Percentiles rank a stretch among this genome's conserved stretches.
Conservation (phyloP, 1,139 yeast species). For the Lodderomyces jiufengensis region DNA sequence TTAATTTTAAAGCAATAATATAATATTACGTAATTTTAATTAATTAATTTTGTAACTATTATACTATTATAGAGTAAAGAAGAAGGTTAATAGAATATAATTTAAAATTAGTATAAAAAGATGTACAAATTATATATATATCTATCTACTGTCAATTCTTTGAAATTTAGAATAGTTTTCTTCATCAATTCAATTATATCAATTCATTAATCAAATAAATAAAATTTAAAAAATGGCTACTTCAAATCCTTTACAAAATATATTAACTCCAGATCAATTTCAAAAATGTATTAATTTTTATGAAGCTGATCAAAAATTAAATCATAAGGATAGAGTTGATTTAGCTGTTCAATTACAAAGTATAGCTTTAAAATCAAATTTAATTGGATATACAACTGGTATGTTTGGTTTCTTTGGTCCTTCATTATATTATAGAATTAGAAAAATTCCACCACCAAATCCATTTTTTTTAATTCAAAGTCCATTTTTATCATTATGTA, state of each 20-base stretch:
- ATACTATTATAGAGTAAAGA: too few relatives aligned
- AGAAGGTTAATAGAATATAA: too few relatives aligned
- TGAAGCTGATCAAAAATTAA: slow-evolving; percentile 39
- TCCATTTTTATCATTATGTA: slow-evolving; percentile 33
- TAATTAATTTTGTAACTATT: not conserved
- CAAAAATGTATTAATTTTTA: slow-evolving; percentile 38
- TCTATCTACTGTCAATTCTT: too few relatives aligned
- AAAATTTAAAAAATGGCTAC: not conserved
- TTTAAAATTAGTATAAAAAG: too few relatives aligned
- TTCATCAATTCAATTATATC: too few relatives aligned
- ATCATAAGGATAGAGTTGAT: slow-evolving; percentile 27
- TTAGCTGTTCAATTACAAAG: slow-evolving; percentile 30
- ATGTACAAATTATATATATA: too few relatives aligned
- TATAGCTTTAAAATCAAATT: slow-evolving; percentile 24
- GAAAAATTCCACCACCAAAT: slow-evolving; percentile 7
- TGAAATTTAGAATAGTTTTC: too few relatives aligned
- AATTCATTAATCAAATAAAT: not conserved
- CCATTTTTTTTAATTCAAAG: slow-evolving; percentile 19
- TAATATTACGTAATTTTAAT: not conserved
- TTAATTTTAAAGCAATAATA: too few relatives aligned
- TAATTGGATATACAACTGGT: slow-evolving; percentile 26
- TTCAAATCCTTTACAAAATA: slow-evolving; percentile 11
- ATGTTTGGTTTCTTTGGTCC: slow-evolving; percentile 26
- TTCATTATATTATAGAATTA: slow-evolving; percentile 19
- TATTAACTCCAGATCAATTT: slow-evolving; percentile 32